Evolutionary conservation across 2,329 filamentous ascomycete species (phyloP).

Genomic region (Triangularia verruculosa): DNA sequence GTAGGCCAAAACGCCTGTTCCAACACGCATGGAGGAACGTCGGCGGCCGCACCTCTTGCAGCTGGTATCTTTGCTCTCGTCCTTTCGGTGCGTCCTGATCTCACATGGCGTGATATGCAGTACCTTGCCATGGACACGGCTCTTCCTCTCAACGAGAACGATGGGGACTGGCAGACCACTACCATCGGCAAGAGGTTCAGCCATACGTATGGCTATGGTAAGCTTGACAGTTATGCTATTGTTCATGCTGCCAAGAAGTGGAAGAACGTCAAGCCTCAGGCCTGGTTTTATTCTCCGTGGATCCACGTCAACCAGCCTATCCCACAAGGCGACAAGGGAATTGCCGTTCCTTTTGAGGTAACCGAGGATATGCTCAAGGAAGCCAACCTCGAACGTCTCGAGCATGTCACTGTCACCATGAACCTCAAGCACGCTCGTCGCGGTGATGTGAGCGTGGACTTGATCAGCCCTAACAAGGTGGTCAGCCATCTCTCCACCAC

Average conservation of each 20-base stretch:
- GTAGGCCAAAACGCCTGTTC: conserved; percentile 82
- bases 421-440: conserved; percentile 84
- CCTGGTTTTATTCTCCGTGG: conserved; percentile 94
- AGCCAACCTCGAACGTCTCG: conserved; percentile 80
- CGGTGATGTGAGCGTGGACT: conserved; percentile 88
- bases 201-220: conserved; percentile 93
- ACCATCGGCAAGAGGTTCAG: conserved; percentile 82
- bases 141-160: conserved; percentile 70
- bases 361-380: conserved; percentile 75
- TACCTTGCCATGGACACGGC: conserved; percentile 85
- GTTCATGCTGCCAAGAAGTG: conserved; percentile 84
- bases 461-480: conserved; percentile 78
- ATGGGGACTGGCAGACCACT: conserved; percentile 77
- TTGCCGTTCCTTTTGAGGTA: conserved; percentile 78
- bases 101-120: conserved; percentile 93
- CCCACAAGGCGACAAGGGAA: conserved; percentile 77
- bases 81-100: conserved; percentile 76
- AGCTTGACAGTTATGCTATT: conserved; percentile 82
- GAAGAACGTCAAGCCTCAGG: conserved; percentile 87
- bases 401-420: conserved; percentile 98
- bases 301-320: conserved; percentile 82
- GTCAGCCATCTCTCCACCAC: conserved; percentile 79
- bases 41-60: conserved; percentile 87
- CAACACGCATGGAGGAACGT: conserved; percentile 84
- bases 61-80: conserved; percentile 90